These are phyloP conservation scores for Talaromyces pinophilus DNA, from an alignment of 2,329 filamentous ascomycete genomes.

Conservation along the genomic window DNA sequence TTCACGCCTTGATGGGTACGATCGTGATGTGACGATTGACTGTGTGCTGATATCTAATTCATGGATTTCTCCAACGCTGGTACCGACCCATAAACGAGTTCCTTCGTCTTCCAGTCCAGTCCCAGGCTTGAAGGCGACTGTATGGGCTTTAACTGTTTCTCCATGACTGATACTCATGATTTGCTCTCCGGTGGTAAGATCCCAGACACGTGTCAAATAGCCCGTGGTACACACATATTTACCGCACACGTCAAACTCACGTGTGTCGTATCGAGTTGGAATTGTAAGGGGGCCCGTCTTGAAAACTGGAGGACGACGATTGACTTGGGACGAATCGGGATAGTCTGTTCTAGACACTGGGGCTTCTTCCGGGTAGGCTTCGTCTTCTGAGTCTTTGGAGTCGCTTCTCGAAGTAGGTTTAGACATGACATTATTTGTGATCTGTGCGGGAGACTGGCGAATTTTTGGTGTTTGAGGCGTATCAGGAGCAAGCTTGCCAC, in stretches of 20 bases:
- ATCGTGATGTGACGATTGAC: slow-evolving; percentile 67
- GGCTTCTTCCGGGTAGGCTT: slow-evolving; percentile 50
- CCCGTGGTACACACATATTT: slow-evolving; percentile 85
- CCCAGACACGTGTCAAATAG: slow-evolving; percentile 86
- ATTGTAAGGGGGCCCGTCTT: slow-evolving; percentile 75
- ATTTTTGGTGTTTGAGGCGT: slow-evolving; percentile 25
- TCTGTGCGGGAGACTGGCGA: slow-evolving; percentile 30
- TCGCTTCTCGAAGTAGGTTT: slow-evolving; percentile 20
- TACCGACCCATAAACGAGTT: slow-evolving; percentile 82
- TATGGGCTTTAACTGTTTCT: slow-evolving; percentile 79
- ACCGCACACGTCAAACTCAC: slow-evolving; percentile 83
- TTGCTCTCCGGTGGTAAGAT: slow-evolving; percentile 75
- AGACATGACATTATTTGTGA: slow-evolving; percentile 25
- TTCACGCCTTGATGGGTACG: slow-evolving; percentile 75
- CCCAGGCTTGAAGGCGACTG: slow-evolving; percentile 83
- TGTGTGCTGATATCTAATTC: slow-evolving; percentile 82
- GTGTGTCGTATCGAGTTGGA: slow-evolving; percentile 79
- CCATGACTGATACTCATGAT: slow-evolving; percentile 79
- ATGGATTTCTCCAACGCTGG: slow-evolving; percentile 80
- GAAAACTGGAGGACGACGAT: slow-evolving; percentile 76
- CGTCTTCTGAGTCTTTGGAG: slow-evolving; percentile 54
- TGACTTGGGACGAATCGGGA: slow-evolving; percentile 81
- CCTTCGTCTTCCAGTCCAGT: slow-evolving; percentile 77
- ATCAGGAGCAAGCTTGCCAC: slow-evolving; percentile 24
- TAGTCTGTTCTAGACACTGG: slow-evolving; percentile 63